Conservation (phyloP, 768 basidiomycete species). For the Kwoniella shandongensis region DNA sequence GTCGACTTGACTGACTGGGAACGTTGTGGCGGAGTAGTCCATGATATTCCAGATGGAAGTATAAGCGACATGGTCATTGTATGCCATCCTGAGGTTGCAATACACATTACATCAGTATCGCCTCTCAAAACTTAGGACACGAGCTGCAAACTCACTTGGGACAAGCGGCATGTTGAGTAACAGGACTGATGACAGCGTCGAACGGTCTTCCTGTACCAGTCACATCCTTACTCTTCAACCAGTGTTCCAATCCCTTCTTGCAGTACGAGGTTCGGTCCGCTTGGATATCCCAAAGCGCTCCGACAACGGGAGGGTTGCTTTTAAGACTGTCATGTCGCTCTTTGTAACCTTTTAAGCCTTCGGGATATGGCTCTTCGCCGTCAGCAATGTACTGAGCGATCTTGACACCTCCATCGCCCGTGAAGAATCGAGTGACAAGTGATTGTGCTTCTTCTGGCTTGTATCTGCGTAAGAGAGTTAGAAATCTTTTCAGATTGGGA, state of each 20-base stretch:
- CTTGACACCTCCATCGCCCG: constrained; percentile 35
- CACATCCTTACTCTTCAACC: constrained; percentile 22
- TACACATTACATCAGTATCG: neutral
- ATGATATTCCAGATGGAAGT: constrained; percentile 64
- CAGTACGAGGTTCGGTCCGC: constrained; percentile 21
- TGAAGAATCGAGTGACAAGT: constrained; percentile 26
- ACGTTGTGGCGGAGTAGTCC: constrained; percentile 63
- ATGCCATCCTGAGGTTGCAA: constrained; percentile 3
- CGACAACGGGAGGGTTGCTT: constrained; percentile 21
- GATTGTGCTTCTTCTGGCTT: constrained; percentile 52
- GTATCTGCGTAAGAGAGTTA: constrained; percentile 56
- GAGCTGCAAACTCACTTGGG: constrained; percentile 59
- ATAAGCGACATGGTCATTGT: constrained; percentile 60
- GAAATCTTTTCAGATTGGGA: constrained; percentile 55
- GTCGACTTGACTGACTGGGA: constrained; percentile 63
- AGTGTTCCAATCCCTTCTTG: constrained; percentile 29
- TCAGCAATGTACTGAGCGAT: constrained; percentile 21
- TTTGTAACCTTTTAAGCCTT: constrained; percentile 22
- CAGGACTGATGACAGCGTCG: constrained; percentile 34
- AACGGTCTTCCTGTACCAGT: constrained; percentile 36
- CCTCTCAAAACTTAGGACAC: too few species aligned
- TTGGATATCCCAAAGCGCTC: constrained; percentile 35
- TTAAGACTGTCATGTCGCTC: constrained; percentile 19
- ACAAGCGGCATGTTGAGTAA: constrained; percentile 62
- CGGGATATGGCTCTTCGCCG: constrained; percentile 28